Evolutionary conservation across 345 rosid genomes (phyloP).

Genomic region (Viola odorata): DNA sequence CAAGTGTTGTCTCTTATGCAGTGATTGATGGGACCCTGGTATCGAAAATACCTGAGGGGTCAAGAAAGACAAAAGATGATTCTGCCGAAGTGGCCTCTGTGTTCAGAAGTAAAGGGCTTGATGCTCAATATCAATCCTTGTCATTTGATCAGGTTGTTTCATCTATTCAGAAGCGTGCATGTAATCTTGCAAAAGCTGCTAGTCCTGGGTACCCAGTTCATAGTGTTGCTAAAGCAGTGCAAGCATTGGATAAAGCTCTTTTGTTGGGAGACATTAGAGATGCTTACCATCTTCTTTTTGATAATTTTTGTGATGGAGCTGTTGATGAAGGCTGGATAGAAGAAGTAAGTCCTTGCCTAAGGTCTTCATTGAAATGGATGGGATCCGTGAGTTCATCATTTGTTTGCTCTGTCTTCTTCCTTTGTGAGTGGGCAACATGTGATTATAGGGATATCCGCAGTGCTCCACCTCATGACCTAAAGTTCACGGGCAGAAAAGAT

Average conservation of each 20-base stretch:
- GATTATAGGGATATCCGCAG: constrained; percentile 79
- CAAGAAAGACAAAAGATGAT: constrained; percentile 50
- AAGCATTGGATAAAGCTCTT: constrained; percentile 83
- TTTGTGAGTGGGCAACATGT: constrained; percentile 98
- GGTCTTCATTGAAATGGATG: constrained; percentile 82
- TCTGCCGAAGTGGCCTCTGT: constrained; percentile 42
- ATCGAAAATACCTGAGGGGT: constrained; percentile 65
- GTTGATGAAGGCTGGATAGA: constrained; percentile 78
- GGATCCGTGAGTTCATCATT: constrained; percentile 60
- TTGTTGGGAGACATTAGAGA: constrained; percentile 64
- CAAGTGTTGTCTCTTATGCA: constrained; percentile 61
- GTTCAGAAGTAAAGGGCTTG: constrained; percentile 58
- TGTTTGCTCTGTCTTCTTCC: constrained; percentile 73
- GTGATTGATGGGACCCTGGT: constrained; percentile 58
- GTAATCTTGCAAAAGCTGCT: constrained; percentile 71
- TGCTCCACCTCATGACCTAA: constrained; percentile 49
- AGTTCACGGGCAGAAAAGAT: constrained; percentile 80
- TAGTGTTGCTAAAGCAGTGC: constrained; percentile 79
- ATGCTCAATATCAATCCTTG: constrained; percentile 64
- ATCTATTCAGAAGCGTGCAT: constrained; percentile 63
- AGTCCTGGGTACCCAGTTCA: constrained; percentile 61
- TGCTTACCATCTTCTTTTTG: constrained; percentile 65
- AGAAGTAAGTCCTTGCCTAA: constrained; percentile 77
- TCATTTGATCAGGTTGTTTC: constrained; percentile 70
- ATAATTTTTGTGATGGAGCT: constrained; percentile 64